Base-by-base conservation (phyloP, 73 alveolate genomes). In the Symbiodinium pilosum region DNA sequence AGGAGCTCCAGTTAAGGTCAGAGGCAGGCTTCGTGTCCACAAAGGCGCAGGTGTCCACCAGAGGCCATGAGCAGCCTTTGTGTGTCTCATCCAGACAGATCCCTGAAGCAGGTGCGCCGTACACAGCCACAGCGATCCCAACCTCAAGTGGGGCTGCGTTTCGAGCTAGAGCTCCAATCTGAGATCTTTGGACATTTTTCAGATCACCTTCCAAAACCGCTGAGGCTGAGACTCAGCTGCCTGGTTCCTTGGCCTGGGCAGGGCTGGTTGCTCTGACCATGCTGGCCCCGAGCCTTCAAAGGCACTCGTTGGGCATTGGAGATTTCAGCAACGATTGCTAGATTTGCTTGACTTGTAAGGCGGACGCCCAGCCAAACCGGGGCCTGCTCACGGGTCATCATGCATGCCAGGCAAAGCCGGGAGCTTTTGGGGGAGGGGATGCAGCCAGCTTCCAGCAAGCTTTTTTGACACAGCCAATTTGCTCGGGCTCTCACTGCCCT, bases 321-420 rank as follows among this genome's bases (percentile, higher is more conserved):
- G 26, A 21, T 21, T 24, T 54, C 71, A 30, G 2, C 34, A 6
- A 54, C 28, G 12, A 24, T 0, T 54, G n/a, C 71, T 54, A 30
- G 71, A n/a, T n/a, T n/a, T n/a, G n/a, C n/a, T n/a, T n/a, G n/a
- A n/a, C n/a, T n/a, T n/a, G n/a, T 47, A 47, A 64, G 77, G 77
- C 77, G 39, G 30, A 36, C 36, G 77, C 77, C 36, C 8, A 64
- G 77, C 77, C 30, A 24, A 59, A 30, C 77, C 77, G 1, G 77
- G 40, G 38, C 77, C 28, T 32, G 36, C 69, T 43, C 94, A 24
- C 84, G 86, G 21, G 94, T 87, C 81, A 64, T 52, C 43, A 87
- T 87, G 94, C 94, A 87, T 59, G 94, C 94, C 64, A 87, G 94
- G 94, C 86, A 14, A 47, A 14, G 14, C 59, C 59, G 14, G 59